Base-by-base conservation (phyloP, 139 green algal genomes). In the Auxenochlorella protothecoides region DNA sequence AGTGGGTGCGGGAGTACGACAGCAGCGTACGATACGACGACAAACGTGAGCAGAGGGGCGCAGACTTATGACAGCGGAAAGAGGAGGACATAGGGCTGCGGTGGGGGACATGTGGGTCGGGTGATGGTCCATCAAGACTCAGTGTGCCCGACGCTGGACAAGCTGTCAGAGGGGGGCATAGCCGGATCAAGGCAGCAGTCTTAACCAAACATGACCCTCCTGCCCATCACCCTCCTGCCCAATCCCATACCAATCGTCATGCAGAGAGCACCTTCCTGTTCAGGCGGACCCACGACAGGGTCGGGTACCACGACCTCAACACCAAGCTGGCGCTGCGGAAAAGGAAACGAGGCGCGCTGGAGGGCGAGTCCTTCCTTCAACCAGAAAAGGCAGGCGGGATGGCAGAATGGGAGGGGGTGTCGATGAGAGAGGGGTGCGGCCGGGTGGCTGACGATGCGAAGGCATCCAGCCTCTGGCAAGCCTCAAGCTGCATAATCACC, bases 1-100 rank as follows among this genome's bases (percentile, higher is more conserved):
- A 86, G n/a, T 86, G 80, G 82, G 75, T 84, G n/a, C 72, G 82
- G 9, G 81, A 84, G 63, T 87, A 86, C 70, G 53, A 69, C n/a
- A 72, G 77, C 13, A 52, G 74, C 51, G 70, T 80, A 3, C 61
- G 63, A 15, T 62, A 78, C 16, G 70, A 80, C 12, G 73, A 79
- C 51, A 69, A 78, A 15, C 16, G 70, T 69, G 70, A 68, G 70
- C 66, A 15, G 16, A 10, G 6, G 11, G 27, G 27, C 27, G 27
- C 27, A 44, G 27, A 44, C 0, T 44, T 44, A 44, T 44, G 27
- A 44, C 27, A 44, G 27, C 27, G 27, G 27, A 44, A 44, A 44
- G 27, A 44, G 27, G 27, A 44, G 27, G 27, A 1, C 53, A 12
- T 11, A n/a, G 10, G 13, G 53, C 13, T 69, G 52, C 27, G 14